Evolutionary conservation across 2,329 filamentous ascomycete genomes (phyloP).

Genomic region (Thielaviopsis euricoi): DNA sequence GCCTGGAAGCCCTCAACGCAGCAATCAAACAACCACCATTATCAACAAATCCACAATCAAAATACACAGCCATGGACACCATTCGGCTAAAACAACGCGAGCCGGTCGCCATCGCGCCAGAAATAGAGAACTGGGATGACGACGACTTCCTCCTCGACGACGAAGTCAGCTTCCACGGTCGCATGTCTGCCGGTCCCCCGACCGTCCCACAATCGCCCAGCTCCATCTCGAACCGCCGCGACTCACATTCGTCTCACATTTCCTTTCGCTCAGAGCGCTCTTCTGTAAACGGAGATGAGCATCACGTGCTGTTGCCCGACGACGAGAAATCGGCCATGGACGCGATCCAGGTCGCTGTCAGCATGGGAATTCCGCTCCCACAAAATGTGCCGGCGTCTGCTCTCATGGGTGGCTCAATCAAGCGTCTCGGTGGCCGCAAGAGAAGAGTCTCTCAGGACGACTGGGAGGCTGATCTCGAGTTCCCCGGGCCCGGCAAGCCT

Average conservation of each 20-base stretch:
- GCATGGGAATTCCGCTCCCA: constrained; percentile 82
- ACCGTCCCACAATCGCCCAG: constrained; percentile 21
- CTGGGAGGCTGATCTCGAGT: constrained; percentile 64
- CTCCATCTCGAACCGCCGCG: constrained; percentile 36
- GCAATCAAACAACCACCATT: not conserved
- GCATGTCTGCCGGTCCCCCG: constrained; percentile 30
- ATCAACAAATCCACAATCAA: not conserved
- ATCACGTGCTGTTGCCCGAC: constrained; percentile 67
- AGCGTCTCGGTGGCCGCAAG: constrained; percentile 63
- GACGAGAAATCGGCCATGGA: constrained; percentile 72
- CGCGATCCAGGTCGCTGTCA: constrained; percentile 73
- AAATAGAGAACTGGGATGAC: constrained; percentile 65
- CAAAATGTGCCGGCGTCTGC: constrained; percentile 76
- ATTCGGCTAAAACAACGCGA: constrained; percentile 35
- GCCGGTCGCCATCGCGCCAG: constrained; percentile 37
- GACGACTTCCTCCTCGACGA: constrained; percentile 57
- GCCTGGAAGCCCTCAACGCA: not conserved
- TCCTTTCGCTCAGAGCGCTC: constrained; percentile 74
- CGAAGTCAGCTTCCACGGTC: constrained; percentile 35
- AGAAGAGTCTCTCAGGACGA: constrained; percentile 62
- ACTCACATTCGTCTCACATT: constrained; percentile 65
- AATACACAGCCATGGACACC: constrained; percentile 29
- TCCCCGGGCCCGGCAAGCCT: constrained; percentile 41
- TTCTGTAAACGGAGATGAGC: constrained; percentile 62
- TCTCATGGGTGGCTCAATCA: constrained; percentile 82